A percentile compares a stretch with the other conserved stretches of the same genome.
These are phyloP conservation scores for Chaetomiaceae sp. DNA, from an alignment of 2,329 filamentous ascomycete genomes.

Conservation along the genomic window DNA sequence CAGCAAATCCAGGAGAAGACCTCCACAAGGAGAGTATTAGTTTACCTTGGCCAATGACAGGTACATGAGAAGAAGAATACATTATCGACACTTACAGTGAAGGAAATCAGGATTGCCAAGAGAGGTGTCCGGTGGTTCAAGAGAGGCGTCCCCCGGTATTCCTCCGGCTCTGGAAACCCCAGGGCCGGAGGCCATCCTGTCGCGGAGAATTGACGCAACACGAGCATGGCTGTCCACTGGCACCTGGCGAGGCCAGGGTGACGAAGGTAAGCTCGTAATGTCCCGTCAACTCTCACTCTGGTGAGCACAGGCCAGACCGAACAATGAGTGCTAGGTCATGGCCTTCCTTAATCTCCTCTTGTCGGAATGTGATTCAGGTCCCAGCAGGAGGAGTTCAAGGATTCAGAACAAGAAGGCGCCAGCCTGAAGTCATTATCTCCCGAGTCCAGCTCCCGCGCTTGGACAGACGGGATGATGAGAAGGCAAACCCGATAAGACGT, in stretches of 20 bases:
- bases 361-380: too few relatives aligned
- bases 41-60: not conserved
- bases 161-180: not conserved
- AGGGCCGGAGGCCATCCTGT: not conserved
- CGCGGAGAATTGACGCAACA: not conserved
- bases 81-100: too few relatives aligned
- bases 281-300: not conserved
- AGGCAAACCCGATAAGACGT: too few relatives aligned
- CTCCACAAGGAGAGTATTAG: not conserved
- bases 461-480: too few relatives aligned
- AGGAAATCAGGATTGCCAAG: not conserved
- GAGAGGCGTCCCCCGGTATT: not conserved
- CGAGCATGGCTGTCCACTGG: not conserved
- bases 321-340: too few relatives aligned
- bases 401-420: too few relatives aligned
- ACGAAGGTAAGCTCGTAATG: not conserved
- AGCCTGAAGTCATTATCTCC: too few relatives aligned
- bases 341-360: too few relatives aligned
- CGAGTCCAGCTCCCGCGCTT: too few relatives aligned
- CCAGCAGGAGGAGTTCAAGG: too few relatives aligned
- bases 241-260: not conserved
- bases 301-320: too few relatives aligned
- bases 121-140: not conserved
- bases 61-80: not conserved
- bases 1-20: constrained; percentile 9